Conservation (phyloP, 2,329 filamentous ascomycete species). For the Calonectria montana region DNA sequence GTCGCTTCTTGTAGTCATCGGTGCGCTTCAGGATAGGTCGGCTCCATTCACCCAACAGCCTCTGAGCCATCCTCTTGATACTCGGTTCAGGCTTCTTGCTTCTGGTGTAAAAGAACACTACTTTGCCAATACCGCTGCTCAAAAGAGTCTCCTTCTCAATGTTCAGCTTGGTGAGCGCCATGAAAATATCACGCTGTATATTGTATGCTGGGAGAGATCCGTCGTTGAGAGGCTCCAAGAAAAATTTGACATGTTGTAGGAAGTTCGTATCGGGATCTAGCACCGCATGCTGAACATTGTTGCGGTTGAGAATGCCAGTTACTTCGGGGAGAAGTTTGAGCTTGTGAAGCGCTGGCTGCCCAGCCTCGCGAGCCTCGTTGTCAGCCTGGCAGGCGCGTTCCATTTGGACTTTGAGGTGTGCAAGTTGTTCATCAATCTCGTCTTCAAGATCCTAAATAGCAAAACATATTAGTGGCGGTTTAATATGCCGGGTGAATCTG, state of each 20-base stretch:
- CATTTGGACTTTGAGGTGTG: constrained; percentile 89
- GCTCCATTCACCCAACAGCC: constrained; percentile 95
- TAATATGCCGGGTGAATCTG: neutral
- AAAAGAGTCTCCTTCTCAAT: constrained; percentile 92
- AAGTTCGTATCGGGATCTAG: constrained; percentile 97
- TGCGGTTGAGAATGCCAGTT: constrained; percentile 87
- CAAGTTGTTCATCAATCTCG: constrained; percentile 90
- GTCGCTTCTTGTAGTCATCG: constrained; percentile 92
- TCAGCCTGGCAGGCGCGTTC: constrained; percentile 89
- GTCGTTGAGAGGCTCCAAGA: constrained; percentile 94
- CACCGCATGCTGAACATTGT: constrained; percentile 84
- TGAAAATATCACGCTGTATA: constrained; percentile 95
- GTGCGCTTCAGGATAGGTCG: constrained; percentile 92
- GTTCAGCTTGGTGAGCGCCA: constrained; percentile 80
- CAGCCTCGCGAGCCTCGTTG: constrained; percentile 81
- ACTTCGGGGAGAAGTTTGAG: constrained; percentile 94
- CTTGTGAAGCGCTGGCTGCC: constrained; percentile 89
- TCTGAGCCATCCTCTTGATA: constrained; percentile 95
- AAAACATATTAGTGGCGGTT: constrained; percentile 32
- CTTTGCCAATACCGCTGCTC: constrained; percentile 94
- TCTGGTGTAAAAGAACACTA: constrained; percentile 96
- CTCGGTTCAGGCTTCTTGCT: constrained; percentile 87
- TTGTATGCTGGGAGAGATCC: constrained; percentile 95
- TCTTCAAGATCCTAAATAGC: constrained; percentile 81
- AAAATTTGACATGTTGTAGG: constrained; percentile 94